Percentiles rank a stretch among this genome's conserved stretches.
Conservation (phyloP, 108 stramenopile genomes). For the Seminavis robusta region DNA sequence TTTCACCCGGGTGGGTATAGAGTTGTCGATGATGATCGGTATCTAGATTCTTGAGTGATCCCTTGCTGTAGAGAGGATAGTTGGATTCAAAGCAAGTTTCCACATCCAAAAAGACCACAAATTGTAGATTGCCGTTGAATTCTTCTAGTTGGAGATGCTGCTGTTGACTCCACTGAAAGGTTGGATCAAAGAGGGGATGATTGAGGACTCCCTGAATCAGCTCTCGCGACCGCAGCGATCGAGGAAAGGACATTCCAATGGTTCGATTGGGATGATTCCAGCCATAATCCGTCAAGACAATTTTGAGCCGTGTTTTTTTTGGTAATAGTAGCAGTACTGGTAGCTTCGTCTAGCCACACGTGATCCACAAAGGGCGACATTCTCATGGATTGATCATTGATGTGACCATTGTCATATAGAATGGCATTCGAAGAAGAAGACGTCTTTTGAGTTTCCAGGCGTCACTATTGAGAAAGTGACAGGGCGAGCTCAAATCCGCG, state of each 20-base stretch:
- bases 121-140: neutral
- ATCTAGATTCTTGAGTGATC: neutral
- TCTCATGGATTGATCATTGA: no score
- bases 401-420: no score
- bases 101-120: constrained; percentile 33
- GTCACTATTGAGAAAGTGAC: no score
- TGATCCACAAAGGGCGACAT: no score
- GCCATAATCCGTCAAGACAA: constrained; percentile 25
- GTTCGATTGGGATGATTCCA: constrained; percentile 37
- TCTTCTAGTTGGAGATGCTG: neutral
- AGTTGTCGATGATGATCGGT: constrained; percentile 6
- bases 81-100: constrained; percentile 28
- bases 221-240: constrained; percentile 4
- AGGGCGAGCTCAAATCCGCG: no score
- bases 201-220: constrained; percentile 24
- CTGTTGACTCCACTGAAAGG: constrained; percentile 24
- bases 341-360: neutral
- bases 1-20: no score
- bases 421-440: no score
- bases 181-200: constrained; percentile 43
- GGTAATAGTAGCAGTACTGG: neutral
- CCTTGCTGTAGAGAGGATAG: constrained; percentile 28
- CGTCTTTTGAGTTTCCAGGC: no score
- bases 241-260: neutral
- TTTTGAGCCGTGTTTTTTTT: neutral